These are phyloP conservation scores for Phallus indusiatus DNA, from an alignment of 768 basidiomycete genomes.

Conservation along the genomic window DNA sequence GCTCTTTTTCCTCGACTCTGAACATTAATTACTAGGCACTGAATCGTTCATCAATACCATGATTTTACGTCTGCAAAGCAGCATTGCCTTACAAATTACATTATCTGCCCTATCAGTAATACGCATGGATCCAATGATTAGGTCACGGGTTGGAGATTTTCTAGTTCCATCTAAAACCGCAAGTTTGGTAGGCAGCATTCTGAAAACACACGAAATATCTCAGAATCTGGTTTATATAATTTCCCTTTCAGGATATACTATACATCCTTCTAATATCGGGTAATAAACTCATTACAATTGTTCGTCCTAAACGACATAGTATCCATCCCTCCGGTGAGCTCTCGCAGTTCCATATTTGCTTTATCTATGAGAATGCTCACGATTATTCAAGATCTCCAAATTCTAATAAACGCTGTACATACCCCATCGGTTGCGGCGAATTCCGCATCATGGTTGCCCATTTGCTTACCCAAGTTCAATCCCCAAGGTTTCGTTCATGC, in stretches of 20 bases:
- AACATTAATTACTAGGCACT: constrained; percentile 42
- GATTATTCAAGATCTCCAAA: constrained; percentile 65
- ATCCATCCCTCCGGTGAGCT: constrained; percentile 81
- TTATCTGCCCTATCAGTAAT: constrained; percentile 60
- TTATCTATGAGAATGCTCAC: neutral
- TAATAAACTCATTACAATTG: constrained; percentile 73
- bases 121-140: constrained; percentile 55
- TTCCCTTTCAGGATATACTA: constrained; percentile 59
- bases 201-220: neutral
- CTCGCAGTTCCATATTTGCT: neutral
- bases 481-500: constrained; percentile 83
- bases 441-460: constrained; percentile 86
- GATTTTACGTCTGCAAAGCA: constrained; percentile 59
- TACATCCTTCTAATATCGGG: constrained; percentile 82
- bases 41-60: constrained; percentile 73
- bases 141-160: constrained; percentile 69
- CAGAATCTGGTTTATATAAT: neutral
- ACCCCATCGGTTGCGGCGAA: constrained; percentile 74
- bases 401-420: constrained; percentile 84
- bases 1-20: no score
- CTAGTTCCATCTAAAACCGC: constrained; percentile 77
- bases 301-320: constrained; percentile 86
- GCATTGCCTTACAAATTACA: constrained; percentile 74
- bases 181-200: constrained; percentile 34
- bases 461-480: constrained; percentile 94